These are phyloP conservation scores for Phaeosphaeriaceae sp. DNA, from an alignment of 2,329 filamentous ascomycete species.

Conservation along the genomic window DNA sequence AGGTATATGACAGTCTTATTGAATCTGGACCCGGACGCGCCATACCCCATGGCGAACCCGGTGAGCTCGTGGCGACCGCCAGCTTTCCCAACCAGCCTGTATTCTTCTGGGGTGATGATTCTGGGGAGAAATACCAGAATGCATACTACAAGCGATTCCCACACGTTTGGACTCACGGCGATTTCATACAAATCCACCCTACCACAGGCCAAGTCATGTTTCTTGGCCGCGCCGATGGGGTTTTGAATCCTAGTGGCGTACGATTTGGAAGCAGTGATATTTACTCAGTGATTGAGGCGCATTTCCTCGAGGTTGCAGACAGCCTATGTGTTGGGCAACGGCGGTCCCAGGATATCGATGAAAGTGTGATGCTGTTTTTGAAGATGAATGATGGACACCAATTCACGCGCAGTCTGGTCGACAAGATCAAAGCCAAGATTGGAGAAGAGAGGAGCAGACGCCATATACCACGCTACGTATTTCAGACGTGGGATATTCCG, in stretches of 20 bases:
- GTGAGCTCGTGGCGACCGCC: constrained; percentile 73
- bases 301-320: constrained; percentile 71
- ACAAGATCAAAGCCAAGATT: constrained; percentile 69
- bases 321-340: constrained; percentile 82
- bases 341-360: constrained; percentile 64
- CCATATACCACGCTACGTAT: constrained; percentile 79
- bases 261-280: constrained; percentile 82
- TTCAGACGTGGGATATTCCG: constrained; percentile 81
- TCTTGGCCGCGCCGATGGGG: constrained; percentile 75
- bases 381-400: constrained; percentile 63
- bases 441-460: constrained; percentile 70
- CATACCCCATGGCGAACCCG: constrained; percentile 68
- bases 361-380: constrained; percentile 65
- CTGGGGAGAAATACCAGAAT: constrained; percentile 52
- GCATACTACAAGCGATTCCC: constrained; percentile 57
- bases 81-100: constrained; percentile 78
- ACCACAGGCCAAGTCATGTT: constrained; percentile 69
- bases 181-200: constrained; percentile 76
- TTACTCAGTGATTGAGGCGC: constrained; percentile 73
- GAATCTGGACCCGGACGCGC: constrained; percentile 56
- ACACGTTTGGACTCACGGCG: constrained; percentile 81
- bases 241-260: constrained; percentile 79
- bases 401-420: constrained; percentile 54
- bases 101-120: constrained; percentile 55
- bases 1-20: constrained; percentile 65